Conservation (phyloP, 1,284 basidiomycete species). For the Gomphus sp. region DNA sequence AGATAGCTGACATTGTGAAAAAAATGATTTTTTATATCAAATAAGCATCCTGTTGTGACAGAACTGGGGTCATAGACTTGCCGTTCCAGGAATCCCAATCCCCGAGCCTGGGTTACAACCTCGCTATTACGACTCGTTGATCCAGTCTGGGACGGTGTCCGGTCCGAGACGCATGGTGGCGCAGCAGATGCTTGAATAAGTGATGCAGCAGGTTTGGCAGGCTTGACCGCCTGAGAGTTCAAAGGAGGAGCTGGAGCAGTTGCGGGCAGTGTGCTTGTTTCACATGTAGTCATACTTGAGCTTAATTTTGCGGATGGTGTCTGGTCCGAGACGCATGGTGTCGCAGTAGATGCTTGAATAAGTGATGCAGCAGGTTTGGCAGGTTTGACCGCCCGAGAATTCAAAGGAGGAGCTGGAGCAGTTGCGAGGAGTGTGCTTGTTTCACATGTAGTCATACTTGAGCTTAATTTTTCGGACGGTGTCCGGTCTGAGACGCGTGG, state of each 20-base stretch:
- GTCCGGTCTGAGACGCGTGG: background rate
- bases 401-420: background rate
- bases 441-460: background rate
- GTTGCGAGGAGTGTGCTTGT: background rate
- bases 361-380: background rate
- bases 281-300: background rate
- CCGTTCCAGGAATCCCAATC: constrained; percentile 7
- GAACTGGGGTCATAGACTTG: background rate
- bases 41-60: background rate
- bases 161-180: background rate
- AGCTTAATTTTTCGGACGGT: background rate
- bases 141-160: background rate
- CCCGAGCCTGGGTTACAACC: background rate
- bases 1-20: constrained; percentile 1
- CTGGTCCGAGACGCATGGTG: background rate
- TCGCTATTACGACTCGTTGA: background rate
- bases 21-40: background rate
- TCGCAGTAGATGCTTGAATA: background rate
- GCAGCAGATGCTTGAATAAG: background rate
- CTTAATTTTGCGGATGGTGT: background rate
- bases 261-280: background rate
- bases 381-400: background rate
- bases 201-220: background rate
- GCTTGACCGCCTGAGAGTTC: background rate
- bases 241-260: background rate